Conservation (phyloP, 495 filamentous ascomycete species). For the Penicillium simplicissimum region DNA sequence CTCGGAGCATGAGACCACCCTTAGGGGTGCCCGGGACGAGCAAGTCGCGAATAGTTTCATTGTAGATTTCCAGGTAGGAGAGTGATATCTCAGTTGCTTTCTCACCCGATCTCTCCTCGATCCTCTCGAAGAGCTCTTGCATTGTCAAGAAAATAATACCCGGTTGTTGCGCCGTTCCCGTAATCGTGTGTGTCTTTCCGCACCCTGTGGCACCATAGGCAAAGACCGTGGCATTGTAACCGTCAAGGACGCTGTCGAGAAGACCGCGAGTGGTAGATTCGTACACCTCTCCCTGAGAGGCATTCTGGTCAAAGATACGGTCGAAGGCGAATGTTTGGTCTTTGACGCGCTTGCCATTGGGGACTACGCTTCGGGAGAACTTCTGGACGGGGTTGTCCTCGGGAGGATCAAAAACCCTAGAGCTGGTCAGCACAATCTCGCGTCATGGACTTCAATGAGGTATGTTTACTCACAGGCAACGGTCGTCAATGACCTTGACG, state of each 20-base stretch:
- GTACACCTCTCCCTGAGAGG: conserved; percentile 91
- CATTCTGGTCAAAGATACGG: conserved; percentile 94
- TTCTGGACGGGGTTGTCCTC: conserved; percentile 95
- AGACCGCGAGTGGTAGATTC: conserved; percentile 87
- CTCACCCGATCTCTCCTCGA: conserved; percentile 78
- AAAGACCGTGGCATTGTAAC: conserved; percentile 98
- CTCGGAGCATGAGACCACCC: conserved; percentile 85
- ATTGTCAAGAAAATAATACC: conserved; percentile 99
- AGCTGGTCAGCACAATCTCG: conserved; percentile 14
- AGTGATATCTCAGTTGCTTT: conserved; percentile 89
- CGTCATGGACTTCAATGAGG: background rate
- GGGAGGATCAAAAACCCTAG: conserved; percentile 93
- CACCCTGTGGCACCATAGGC: conserved; percentile 98
- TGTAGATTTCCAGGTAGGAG: conserved; percentile 98
- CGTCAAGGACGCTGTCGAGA: conserved; percentile 92
- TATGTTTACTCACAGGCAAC: conserved; percentile 76
- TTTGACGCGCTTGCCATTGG: conserved; percentile 89
- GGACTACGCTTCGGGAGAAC: conserved; percentile 80
- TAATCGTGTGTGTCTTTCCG: conserved; percentile 98
- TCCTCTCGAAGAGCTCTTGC: conserved; percentile 95
- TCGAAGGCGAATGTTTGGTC: conserved; percentile 98
- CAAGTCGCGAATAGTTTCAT: conserved; percentile 96
- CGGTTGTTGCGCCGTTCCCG: conserved; percentile 88
- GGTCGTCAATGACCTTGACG: conserved; percentile 95
- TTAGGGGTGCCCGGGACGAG: conserved; percentile 86